Evolutionary conservation across 176 grass and related monocot species (phyloP).

Genomic region (Musa schizocarpa): DNA sequence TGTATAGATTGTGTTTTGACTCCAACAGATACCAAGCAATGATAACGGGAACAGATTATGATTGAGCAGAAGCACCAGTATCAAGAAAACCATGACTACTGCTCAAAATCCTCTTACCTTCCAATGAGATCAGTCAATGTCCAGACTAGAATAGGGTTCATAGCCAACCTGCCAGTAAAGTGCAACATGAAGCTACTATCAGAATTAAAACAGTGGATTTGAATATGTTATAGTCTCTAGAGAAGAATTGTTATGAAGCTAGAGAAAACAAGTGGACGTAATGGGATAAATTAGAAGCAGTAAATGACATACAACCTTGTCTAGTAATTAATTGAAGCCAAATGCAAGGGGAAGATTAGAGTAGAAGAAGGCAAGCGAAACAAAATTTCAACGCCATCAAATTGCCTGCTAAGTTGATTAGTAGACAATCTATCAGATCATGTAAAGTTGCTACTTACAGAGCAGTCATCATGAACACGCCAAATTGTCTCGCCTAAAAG

Average conservation of each 20-base stretch:
- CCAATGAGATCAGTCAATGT: conserved; percentile 54
- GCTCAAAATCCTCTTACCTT: not conserved
- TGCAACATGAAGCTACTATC: not conserved
- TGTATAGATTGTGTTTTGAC: too few species aligned
- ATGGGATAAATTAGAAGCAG: too few species aligned
- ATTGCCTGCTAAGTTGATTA: not conserved
- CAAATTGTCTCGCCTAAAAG: conserved; percentile 96
- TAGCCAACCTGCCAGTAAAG: conserved; percentile 52
- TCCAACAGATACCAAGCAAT: too few species aligned
- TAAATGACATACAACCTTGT: too few species aligned
- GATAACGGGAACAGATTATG: too few species aligned
- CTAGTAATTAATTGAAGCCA: too few species aligned
- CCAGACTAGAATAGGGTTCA: conserved; percentile 90
- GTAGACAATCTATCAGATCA: conserved; percentile 5
- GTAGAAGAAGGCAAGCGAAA: not conserved
- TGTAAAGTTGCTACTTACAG: conserved; percentile 48
- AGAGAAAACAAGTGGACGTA: too few species aligned
- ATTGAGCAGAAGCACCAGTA: too few species aligned
- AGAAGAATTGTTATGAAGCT: too few species aligned
- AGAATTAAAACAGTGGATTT: not conserved
- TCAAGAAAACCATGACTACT: too few species aligned
- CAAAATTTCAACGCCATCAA: too few species aligned
- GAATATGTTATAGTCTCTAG: not conserved
- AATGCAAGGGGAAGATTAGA: not conserved
- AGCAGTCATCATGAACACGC: conserved; percentile 94